phyloP scores from a whole-genome alignment of 139 green algal genomes.

The Picochlorum sp. region DNA sequence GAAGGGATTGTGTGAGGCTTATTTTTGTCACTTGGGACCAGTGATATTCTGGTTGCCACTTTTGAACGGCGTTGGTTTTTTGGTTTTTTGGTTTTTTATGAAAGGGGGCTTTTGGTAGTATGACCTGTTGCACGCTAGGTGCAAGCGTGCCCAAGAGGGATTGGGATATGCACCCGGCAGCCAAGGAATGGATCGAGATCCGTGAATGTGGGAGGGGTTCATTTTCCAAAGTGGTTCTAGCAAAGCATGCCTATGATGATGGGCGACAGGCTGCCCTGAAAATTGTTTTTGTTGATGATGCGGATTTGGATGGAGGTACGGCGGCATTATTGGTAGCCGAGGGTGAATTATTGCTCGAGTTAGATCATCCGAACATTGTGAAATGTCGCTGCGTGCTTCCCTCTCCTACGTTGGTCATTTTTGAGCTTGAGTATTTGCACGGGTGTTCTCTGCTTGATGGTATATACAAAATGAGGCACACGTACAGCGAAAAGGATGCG shows the following conservation, averaged over 20 bases:
- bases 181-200: slow-evolving; percentile 34
- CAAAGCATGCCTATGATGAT: slow-evolving; percentile 13
- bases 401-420: slow-evolving; percentile 27
- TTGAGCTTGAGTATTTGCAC: slow-evolving; percentile 43
- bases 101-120: no score
- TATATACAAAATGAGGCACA: slow-evolving; percentile 28
- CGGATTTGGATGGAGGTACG: slow-evolving; percentile 1
- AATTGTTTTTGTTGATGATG: slow-evolving; percentile 23
- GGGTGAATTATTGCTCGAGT: slow-evolving; percentile 45
- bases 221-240: slow-evolving; percentile 42
- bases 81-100: no score
- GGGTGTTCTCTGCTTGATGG: slow-evolving; percentile 36
- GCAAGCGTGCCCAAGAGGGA: neutral
- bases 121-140: neutral
- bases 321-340: slow-evolving; percentile 16
- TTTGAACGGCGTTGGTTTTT: no score
- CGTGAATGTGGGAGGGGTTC: slow-evolving; percentile 41
- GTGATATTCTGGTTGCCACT: no score
- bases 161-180: slow-evolving; percentile 31
- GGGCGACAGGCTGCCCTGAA: slow-evolving; percentile 35
- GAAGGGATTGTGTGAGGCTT: no score
- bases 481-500: slow-evolving; percentile 42
- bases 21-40: no score
- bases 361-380: slow-evolving; percentile 71
- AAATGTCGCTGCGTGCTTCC: slow-evolving; percentile 39